phyloP scores from a whole-genome alignment of 768 basidiomycete species.

The Leccinum pellstonianum region DNA sequence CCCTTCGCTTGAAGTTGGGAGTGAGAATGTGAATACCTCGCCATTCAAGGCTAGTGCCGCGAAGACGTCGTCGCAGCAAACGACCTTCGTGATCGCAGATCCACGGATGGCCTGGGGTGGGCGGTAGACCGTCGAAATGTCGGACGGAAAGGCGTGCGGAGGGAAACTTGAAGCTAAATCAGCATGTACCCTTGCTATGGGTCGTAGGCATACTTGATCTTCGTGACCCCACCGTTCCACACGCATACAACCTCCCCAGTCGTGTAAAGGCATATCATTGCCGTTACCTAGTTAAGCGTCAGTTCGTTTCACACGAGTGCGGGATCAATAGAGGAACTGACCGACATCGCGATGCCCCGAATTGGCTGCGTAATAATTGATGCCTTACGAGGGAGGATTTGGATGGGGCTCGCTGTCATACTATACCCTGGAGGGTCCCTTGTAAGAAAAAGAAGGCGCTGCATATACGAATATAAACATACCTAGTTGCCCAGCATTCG shows the following conservation, averaged over 20 bases:
- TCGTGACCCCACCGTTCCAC: slow-evolving; percentile 72
- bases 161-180: slow-evolving; percentile 56
- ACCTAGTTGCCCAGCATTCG: slow-evolving; percentile 91
- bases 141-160: slow-evolving; percentile 68
- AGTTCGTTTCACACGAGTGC: background rate
- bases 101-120: slow-evolving; percentile 74
- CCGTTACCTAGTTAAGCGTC: slow-evolving; percentile 59
- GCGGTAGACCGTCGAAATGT: slow-evolving; percentile 67
- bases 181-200: background rate
- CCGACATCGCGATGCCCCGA: slow-evolving; percentile 70
- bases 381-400: slow-evolving; percentile 76
- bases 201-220: slow-evolving; percentile 57
- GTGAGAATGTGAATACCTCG: slow-evolving; percentile 85
- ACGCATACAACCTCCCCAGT: slow-evolving; percentile 81
- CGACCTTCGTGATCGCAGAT: slow-evolving; percentile 76
- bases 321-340: slow-evolving; percentile 35
- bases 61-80: slow-evolving; percentile 74
- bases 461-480: slow-evolving; percentile 13
- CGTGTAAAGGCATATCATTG: slow-evolving; percentile 78
- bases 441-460: background rate
- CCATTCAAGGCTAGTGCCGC: slow-evolving; percentile 83
- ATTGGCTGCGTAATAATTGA: slow-evolving; percentile 74
- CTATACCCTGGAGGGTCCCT: slow-evolving; percentile 60
- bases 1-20: slow-evolving; percentile 37
- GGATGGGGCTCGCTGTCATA: slow-evolving; percentile 67